Evolutionary conservation across 1,284 basidiomycete genomes (phyloP).

Genomic region (Ceratobasidium theobromae): DNA sequence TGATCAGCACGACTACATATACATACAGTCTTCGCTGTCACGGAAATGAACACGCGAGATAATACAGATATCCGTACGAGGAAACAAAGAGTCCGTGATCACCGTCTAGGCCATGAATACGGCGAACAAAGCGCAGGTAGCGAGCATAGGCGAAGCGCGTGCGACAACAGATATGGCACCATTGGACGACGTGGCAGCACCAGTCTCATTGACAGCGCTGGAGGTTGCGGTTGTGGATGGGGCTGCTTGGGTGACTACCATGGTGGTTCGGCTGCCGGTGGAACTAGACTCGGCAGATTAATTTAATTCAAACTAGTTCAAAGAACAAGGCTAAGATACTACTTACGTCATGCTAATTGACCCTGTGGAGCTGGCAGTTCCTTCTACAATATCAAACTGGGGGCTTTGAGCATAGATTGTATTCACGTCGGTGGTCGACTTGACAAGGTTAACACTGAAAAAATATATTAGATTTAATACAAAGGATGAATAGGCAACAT

Average conservation of each 20-base stretch:
- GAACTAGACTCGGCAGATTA: neutral
- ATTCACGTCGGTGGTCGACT: constrained; percentile 16
- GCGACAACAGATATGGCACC: constrained; percentile 17
- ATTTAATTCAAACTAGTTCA: neutral
- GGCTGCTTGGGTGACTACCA: neutral
- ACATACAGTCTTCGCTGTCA: neutral
- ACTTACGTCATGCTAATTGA: constrained; percentile 6
- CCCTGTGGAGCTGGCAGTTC: neutral
- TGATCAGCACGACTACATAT: neutral
- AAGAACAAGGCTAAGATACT: neutral
- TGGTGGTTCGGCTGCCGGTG: neutral
- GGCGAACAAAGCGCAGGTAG: neutral
- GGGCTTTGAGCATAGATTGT: constrained; percentile 31
- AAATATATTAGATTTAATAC: neutral
- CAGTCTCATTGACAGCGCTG: neutral
- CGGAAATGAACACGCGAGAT: neutral
- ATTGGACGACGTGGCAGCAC: neutral
- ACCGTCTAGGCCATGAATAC: constrained; percentile 7
- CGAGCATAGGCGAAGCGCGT: constrained; percentile 13
- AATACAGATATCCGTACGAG: too few species aligned
- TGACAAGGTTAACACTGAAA: constrained; percentile 29
- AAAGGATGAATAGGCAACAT: neutral
- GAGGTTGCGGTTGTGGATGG: neutral
- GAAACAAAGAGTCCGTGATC: too few species aligned
- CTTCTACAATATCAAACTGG: constrained; percentile 25